These are phyloP conservation scores for Seminavis robusta DNA, from an alignment of 108 stramenopile genomes.

Conservation along the genomic window DNA sequence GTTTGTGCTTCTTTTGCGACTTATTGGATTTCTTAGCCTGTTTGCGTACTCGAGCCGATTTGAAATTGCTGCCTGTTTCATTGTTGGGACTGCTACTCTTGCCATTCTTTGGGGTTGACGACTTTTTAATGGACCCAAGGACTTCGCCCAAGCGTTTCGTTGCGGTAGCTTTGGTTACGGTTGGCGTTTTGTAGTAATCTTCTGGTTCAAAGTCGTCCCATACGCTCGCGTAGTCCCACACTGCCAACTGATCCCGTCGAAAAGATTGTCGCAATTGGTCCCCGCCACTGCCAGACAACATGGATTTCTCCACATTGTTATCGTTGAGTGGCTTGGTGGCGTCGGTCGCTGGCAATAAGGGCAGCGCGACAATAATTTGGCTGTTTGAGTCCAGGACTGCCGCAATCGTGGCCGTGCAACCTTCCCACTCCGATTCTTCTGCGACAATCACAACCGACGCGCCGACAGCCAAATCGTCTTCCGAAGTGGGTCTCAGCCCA, in stretches of 20 bases:
- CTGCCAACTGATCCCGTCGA: slow-evolving; percentile 55
- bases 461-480: slow-evolving; percentile 32
- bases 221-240: slow-evolving; percentile 59
- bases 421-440: slow-evolving; percentile 55
- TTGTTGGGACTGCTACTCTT: too few species aligned
- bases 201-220: slow-evolving; percentile 29
- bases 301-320: slow-evolving; percentile 11
- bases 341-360: slow-evolving; percentile 20
- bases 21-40: too few species aligned
- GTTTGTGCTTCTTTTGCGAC: too few species aligned
- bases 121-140: too few species aligned
- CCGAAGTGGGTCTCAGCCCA: slow-evolving; percentile 50
- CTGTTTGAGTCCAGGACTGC: slow-evolving; percentile 36
- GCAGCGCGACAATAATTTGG: slow-evolving; percentile 16
- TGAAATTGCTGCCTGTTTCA: too few species aligned
- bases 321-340: not conserved
- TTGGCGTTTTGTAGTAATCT: too few species aligned
- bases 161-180: too few species aligned
- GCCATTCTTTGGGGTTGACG: too few species aligned
- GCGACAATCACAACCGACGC: slow-evolving; percentile 63
- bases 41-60: too few species aligned
- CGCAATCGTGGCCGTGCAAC: slow-evolving; percentile 42
- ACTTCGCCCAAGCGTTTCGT: too few species aligned
- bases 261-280: too few species aligned
- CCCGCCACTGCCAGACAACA: too few species aligned